Conservation (phyloP, 352 stramenopile genomes). For the Phytophthora pistaciae region DNA sequence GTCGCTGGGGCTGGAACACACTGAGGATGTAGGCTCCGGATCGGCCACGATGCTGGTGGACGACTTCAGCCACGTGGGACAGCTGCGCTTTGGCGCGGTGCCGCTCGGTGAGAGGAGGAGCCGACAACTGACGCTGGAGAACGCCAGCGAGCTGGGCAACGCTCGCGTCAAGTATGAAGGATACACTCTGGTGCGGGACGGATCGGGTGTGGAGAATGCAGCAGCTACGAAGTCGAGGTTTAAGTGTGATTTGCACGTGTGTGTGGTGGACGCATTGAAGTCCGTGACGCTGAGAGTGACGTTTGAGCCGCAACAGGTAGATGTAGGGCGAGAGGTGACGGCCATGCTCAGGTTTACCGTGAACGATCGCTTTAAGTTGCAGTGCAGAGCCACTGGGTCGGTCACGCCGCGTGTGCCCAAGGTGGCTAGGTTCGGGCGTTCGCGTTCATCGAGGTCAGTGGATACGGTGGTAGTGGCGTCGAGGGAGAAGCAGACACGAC, state of each 20-base stretch:
- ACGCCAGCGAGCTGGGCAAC: constrained; percentile 65
- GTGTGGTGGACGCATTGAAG: constrained; percentile 67
- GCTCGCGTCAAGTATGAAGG: constrained; percentile 79
- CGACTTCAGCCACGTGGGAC: constrained; percentile 44
- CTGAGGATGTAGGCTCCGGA: not conserved
- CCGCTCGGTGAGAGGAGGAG: constrained; percentile 55
- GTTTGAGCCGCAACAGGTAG: constrained; percentile 58
- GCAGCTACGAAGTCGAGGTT: constrained; percentile 43
- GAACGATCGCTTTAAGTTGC: constrained; percentile 65
- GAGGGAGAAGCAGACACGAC: constrained; percentile 4
- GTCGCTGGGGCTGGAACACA: not conserved
- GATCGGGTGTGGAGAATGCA: constrained; percentile 11
- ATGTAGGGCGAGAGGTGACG: constrained; percentile 50
- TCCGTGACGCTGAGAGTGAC: constrained; percentile 67
- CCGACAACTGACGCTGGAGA: constrained; percentile 60
- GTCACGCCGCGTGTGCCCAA: constrained; percentile 34
- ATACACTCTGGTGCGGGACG: constrained; percentile 45
- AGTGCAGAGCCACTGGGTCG: constrained; percentile 53
- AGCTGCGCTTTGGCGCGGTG: constrained; percentile 67
- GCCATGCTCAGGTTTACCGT: constrained; percentile 70
- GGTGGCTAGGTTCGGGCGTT: constrained; percentile 34
- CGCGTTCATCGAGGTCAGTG: constrained; percentile 1
- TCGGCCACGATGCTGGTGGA: constrained; percentile 53
- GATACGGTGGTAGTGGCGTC: constrained; percentile 13
- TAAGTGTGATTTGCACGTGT: constrained; percentile 79